Evolutionary conservation across 2,329 filamentous ascomycete genomes (phyloP).

Genomic region (Hirsutella thompsonii): DNA sequence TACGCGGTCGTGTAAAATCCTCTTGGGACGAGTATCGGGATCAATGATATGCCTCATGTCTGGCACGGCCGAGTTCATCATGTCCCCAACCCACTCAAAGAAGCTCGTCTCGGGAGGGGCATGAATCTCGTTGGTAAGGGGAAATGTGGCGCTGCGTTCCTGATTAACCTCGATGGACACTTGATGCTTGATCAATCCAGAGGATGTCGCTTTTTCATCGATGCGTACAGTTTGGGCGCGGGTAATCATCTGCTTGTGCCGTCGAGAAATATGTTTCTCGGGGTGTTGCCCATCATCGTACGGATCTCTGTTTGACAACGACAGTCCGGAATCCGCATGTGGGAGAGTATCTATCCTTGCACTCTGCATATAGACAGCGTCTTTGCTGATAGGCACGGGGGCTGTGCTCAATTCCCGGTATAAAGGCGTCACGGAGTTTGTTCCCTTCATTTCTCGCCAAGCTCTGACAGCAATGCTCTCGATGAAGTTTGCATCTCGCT

Average conservation of each 20-base stretch:
- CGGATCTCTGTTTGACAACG: no score
- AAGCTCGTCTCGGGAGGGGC: slow-evolving; percentile 45
- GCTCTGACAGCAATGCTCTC: slow-evolving; percentile 89
- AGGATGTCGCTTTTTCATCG: neutral
- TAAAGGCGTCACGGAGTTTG: slow-evolving; percentile 34
- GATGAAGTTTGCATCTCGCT: slow-evolving; percentile 81
- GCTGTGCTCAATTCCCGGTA: neutral
- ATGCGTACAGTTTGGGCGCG: neutral
- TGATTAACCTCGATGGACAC: neutral
- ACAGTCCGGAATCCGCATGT: no score
- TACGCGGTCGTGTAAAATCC: slow-evolving; percentile 93
- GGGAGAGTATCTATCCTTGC: slow-evolving; percentile 30
- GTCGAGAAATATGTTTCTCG: neutral
- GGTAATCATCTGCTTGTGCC: neutral
- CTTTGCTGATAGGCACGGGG: neutral
- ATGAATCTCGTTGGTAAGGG: slow-evolving; percentile 4
- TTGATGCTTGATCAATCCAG: slow-evolving; percentile 55
- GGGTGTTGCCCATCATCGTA: neutral
- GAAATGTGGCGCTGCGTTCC: neutral
- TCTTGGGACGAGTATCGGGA: slow-evolving; percentile 65
- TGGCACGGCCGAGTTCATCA: slow-evolving; percentile 82
- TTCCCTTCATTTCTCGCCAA: slow-evolving; percentile 77
- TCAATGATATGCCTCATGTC: slow-evolving; percentile 71
- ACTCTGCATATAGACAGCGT: no score
- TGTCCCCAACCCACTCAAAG: slow-evolving; percentile 86